A percentile compares a stretch with the other conserved stretches of the same genome.
Evolutionary conservation across 768 basidiomycete genomes (phyloP).

Genomic region (Leccinum truebloodii): DNA sequence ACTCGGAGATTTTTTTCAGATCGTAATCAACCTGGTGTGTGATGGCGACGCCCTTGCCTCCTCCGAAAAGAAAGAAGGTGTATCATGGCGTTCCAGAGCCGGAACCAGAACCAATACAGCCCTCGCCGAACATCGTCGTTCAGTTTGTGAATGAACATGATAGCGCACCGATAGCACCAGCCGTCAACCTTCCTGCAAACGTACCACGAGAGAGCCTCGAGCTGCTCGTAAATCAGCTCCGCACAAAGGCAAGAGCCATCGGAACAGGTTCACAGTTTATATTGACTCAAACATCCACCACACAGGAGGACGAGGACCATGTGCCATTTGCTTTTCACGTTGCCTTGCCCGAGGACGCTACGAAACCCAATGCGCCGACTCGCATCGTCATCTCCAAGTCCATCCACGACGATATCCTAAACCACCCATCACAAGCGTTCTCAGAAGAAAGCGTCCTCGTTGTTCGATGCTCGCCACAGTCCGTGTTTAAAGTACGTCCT

Average conservation of each 20-base stretch:
- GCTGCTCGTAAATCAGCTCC: slow-evolving; percentile 84
- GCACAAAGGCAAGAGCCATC: slow-evolving; percentile 63
- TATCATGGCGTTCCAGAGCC: slow-evolving; percentile 76
- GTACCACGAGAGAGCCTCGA: slow-evolving; percentile 83
- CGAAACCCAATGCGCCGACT: slow-evolving; percentile 56
- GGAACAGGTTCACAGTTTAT: neutral
- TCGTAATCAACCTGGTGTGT: neutral
- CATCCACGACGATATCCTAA: slow-evolving; percentile 77
- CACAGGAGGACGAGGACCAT: slow-evolving; percentile 70
- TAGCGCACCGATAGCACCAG: slow-evolving; percentile 78
- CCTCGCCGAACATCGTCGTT: slow-evolving; percentile 75
- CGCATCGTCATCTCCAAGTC: slow-evolving; percentile 85
- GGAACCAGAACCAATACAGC: slow-evolving; percentile 45
- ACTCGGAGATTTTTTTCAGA: neutral
- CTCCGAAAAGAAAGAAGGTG: slow-evolving; percentile 85
- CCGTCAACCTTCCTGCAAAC: slow-evolving; percentile 88
- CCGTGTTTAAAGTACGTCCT: slow-evolving; percentile 91
- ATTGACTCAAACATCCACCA: neutral
- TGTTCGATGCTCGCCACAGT: slow-evolving; percentile 92
- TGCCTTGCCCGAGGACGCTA: slow-evolving; percentile 58
- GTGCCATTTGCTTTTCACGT: slow-evolving; percentile 94
- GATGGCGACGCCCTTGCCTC: slow-evolving; percentile 87
- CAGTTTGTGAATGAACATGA: slow-evolving; percentile 93
- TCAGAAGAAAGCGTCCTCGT: slow-evolving; percentile 86
- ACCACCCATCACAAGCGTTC: slow-evolving; percentile 68